phyloP scores from a whole-genome alignment of 805 yeast species.

The Metschnikowia gelsemii region DNA sequence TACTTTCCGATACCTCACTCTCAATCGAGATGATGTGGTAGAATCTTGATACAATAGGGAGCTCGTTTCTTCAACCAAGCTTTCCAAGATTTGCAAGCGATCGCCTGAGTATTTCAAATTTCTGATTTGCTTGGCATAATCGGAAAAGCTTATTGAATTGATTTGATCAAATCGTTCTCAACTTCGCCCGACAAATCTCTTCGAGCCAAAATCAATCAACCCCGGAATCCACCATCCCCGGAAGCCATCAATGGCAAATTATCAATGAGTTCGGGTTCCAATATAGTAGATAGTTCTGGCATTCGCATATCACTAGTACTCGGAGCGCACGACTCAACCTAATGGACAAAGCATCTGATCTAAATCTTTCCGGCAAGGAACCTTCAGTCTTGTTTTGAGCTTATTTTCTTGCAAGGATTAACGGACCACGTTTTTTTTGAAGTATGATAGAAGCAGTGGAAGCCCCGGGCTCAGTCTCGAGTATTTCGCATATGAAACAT shows the following conservation, averaged over 20 bases:
- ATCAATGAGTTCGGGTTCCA: slow-evolving; percentile 32
- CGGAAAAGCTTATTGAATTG: slow-evolving; percentile 40
- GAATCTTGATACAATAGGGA: slow-evolving; percentile 35
- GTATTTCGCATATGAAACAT: too few relatives aligned
- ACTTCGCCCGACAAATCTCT: slow-evolving; percentile 58
- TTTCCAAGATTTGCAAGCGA: slow-evolving; percentile 13
- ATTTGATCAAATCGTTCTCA: slow-evolving; percentile 60
- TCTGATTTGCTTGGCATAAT: slow-evolving; percentile 32
- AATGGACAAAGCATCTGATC: slow-evolving; percentile 30
- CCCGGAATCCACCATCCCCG: slow-evolving; percentile 56
- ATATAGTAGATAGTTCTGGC: slow-evolving; percentile 32
- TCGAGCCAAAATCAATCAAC: slow-evolving; percentile 56
- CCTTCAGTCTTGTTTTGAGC: neutral
- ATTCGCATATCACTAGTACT: slow-evolving; percentile 35
- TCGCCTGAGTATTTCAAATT: slow-evolving; percentile 23
- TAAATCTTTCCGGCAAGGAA: slow-evolving; percentile 5
- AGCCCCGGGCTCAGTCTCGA: too few relatives aligned
- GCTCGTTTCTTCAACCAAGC: slow-evolving; percentile 34
- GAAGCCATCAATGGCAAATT: slow-evolving; percentile 44
- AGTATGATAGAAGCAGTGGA: too few relatives aligned
- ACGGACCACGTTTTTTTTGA: too few relatives aligned
- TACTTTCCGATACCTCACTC: slow-evolving; percentile 27
- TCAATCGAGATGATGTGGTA: slow-evolving; percentile 24
- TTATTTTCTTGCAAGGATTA: too few relatives aligned
- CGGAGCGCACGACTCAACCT: slow-evolving; percentile 52